Base-by-base conservation (phyloP, 2,329 filamentous ascomycete species). In the Arthrobotrys conoides region DNA sequence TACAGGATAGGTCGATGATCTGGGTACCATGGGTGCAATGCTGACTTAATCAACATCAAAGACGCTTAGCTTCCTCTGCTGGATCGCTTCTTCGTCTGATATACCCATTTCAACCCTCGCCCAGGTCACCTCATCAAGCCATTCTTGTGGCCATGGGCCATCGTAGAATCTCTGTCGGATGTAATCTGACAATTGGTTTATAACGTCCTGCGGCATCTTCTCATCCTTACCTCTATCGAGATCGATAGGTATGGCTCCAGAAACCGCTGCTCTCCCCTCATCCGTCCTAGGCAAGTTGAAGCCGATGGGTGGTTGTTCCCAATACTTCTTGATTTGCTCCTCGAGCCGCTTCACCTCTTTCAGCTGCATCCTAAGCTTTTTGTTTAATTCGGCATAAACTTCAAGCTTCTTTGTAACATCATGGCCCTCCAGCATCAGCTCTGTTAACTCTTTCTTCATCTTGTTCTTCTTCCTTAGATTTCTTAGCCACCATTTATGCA, bases 51-150 rank as follows among this genome's bases (percentile, higher is more conserved):
- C 71, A 5, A 53, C 16, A 63, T 77, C 66, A 41, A 77, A 77
- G 22, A 77, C 27, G 41, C 49, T 61, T 61, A 77, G 49, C 68
- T 71, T 77, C 18, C 73, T 67, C 14, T 53, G 27, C 38, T 67
- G 55, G 33, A 77, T 77, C 24, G 73, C 73, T 10, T 71, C 67
- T 41, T 77, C 73, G 12, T 77, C 67, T n/a, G 53, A 30, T 14
- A 71, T 38, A 2, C 73, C 61, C 73, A 77, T 77, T 24, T 77
- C 67, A 5, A 16, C 30, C 30, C 68, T 71, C 33, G 73, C 73
- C 44, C 61, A 55, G 8, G 63, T 22, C 30, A 77, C 67, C 59
- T 71, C 67, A 10, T 77, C 67, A 14, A 49, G 22, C 73, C 73
- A 77, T 22, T 77, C 38, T 33, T 71, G 59, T 24, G 73, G 67